Evolutionary conservation across 371 early-diverging fungal species (phyloP), one percentile per base, ranked within the genome.

Genomic region (Apophysomyces ossiformis): DNA sequence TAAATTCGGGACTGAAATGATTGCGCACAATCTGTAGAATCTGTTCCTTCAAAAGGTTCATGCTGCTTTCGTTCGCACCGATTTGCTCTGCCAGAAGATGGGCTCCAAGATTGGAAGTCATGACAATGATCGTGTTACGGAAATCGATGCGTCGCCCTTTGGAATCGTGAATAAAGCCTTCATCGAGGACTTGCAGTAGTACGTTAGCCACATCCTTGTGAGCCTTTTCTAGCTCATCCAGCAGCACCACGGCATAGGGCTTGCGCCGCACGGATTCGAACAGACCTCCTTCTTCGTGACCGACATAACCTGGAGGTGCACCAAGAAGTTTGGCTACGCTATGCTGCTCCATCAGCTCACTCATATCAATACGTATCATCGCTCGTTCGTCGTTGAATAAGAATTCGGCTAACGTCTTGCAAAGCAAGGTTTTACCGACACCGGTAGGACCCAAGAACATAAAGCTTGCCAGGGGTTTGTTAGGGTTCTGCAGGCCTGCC

Each of bases 151-250:
- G 87, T 38, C 90, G 82, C 15, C 96, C 94, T 69, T 94, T 91
- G 50, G 91, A 86, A 74, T 96, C 96, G 37, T 94, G 94, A 60
- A 96, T 75, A 45, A 90, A 87, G 18, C 99, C 97, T 69, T 98
- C 96, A 71, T 98, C 98, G 2, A 98, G 85, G 0, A 98, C 88
- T 71, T 94, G 94, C 41, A 94, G 78, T 32, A 94, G 79, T 26
- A 94, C 67, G 70, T 93, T 92, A 61, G 89, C 79, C 8, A 94
- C 92, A 64, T 89, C 92, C 61, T 85, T 84, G 65, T 96, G 95
- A 21, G 96, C 96, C 75, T 96, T 92, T 70, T 98, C 97, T 60
- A 98, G 83, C 78, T 98, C 98, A 75, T 98, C 98, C 37, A 98
- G 77, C 21, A 96, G 73, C 12, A 96, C 86, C 26, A 97, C 93